phyloP scores from a whole-genome alignment of 148 eudicot species.

The Persicaria maculosa region DNA sequence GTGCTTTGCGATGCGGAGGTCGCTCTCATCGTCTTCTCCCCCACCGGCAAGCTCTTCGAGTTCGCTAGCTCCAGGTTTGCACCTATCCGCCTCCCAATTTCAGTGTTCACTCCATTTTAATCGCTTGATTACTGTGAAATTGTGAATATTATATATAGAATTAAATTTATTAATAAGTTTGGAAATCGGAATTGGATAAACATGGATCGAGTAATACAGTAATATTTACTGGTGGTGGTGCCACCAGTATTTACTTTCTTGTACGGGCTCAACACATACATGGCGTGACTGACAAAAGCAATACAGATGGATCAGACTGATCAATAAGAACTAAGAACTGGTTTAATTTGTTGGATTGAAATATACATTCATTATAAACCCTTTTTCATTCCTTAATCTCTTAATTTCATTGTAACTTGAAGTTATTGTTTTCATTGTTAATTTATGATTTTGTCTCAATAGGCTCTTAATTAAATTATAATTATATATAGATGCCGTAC shows the following conservation, averaged over 20 bases:
- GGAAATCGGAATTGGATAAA: no score
- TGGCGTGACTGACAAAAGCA: neutral
- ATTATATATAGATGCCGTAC: no score
- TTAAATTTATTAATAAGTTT: neutral
- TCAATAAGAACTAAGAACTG: neutral
- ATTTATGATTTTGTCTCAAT: no score
- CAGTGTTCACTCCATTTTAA: neutral
- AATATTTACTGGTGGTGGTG: neutral
- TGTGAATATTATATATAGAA: no score
- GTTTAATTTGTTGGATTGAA: neutral
- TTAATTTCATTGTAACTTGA: no score
- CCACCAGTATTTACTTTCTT: neutral
- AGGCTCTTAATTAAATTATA: no score
- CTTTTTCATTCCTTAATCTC: no score
- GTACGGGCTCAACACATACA: neutral
- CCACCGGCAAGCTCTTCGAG: constrained; percentile 52
- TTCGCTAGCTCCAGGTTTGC: constrained; percentile 61
- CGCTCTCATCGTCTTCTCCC: constrained; percentile 57
- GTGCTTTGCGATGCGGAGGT: constrained; percentile 66
- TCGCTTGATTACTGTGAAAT: neutral
- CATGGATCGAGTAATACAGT: neutral
- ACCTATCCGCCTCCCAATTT: neutral
- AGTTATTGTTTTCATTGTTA: no score
- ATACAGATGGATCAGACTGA: neutral
- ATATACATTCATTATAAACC: no score